These are phyloP conservation scores for Melanopsichium pennsylvanicum DNA, from an alignment of 1,284 basidiomycete genomes.

Conservation along the genomic window DNA sequence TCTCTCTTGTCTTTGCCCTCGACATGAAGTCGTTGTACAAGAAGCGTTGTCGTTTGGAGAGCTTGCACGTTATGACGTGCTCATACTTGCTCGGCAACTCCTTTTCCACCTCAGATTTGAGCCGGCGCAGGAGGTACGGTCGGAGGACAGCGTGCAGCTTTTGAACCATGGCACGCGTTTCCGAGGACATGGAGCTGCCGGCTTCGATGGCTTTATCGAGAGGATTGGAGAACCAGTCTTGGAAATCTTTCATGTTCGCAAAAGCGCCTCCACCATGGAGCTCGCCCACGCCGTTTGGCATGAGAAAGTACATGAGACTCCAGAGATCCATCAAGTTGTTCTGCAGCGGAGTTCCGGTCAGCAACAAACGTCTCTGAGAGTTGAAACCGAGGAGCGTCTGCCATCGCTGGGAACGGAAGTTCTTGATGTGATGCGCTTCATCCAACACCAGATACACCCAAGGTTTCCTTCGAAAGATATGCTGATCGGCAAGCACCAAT, in stretches of 20 bases:
- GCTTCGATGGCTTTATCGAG: slow-evolving; percentile 92
- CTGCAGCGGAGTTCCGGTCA: slow-evolving; percentile 93
- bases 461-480: slow-evolving; percentile 90
- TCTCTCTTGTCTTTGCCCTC: slow-evolving; percentile 84
- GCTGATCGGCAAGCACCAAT: slow-evolving; percentile 85
- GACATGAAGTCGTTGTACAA: slow-evolving; percentile 99
- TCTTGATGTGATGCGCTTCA: slow-evolving; percentile 99
- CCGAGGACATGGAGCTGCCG: slow-evolving; percentile 80
- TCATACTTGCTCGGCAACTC: slow-evolving; percentile 95
- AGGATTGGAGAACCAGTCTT: slow-evolving; percentile 88
- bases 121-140: slow-evolving; percentile 89
- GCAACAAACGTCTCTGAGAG: slow-evolving; percentile 82
- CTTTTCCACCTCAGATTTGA: slow-evolving; percentile 95
- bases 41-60: slow-evolving; percentile 94
- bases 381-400: slow-evolving; percentile 93
- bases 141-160: slow-evolving; percentile 92
- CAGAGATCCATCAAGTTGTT: slow-evolving; percentile 96
- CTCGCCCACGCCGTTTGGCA: slow-evolving; percentile 74
- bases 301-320: slow-evolving; percentile 92
- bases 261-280: slow-evolving; percentile 74
- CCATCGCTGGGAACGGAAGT: slow-evolving; percentile 95
- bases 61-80: slow-evolving; percentile 86
- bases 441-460: slow-evolving; percentile 98
- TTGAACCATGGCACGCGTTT: slow-evolving; percentile 83
- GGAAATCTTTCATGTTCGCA: slow-evolving; percentile 91